phyloP scores from a whole-genome alignment of 257 asterid species.

The Ligustrum vulgare region DNA sequence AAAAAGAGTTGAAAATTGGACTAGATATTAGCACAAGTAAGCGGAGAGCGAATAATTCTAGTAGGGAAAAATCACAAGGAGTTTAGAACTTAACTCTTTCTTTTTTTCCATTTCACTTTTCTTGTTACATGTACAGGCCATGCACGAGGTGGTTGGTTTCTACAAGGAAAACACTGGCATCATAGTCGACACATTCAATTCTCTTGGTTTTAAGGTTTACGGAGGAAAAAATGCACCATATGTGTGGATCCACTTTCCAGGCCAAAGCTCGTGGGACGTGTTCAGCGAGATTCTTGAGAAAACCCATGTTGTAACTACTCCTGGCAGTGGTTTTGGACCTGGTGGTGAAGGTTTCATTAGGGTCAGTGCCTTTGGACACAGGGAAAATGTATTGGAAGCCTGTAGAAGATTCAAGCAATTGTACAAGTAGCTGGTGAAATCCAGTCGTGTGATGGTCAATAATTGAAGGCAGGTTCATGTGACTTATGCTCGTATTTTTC shows the following conservation, averaged over 20 bases:
- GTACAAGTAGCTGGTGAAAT: slow-evolving; percentile 53
- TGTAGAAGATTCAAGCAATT: slow-evolving; percentile 91
- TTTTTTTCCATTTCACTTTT: no score
- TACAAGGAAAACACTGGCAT: slow-evolving; percentile 88
- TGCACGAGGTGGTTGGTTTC: slow-evolving; percentile 84
- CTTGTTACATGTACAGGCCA: slow-evolving; percentile 56
- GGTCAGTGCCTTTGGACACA: slow-evolving; percentile 91
- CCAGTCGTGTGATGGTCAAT: not conserved
- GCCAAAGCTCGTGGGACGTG: slow-evolving; percentile 96
- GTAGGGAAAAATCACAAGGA: no score
- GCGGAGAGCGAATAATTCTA: no score
- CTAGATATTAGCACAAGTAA: no score
- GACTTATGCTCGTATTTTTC: not conserved
- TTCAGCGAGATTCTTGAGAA: slow-evolving; percentile 88
- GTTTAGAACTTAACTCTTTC: no score
- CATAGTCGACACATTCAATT: slow-evolving; percentile 78
- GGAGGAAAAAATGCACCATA: slow-evolving; percentile 98
- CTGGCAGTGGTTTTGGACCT: slow-evolving; percentile 98
- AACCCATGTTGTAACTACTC: slow-evolving; percentile 92
- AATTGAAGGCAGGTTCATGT: not conserved
- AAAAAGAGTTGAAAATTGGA: slow-evolving; percentile 3
- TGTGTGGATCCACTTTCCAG: slow-evolving; percentile 92
- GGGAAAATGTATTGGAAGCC: slow-evolving; percentile 89
- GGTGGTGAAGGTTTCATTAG: slow-evolving; percentile 92
- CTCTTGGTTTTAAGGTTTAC: slow-evolving; percentile 90